phyloP scores from a whole-genome alignment of 192 early-diverging fungal species.

The Pilobolus umbonatus region DNA sequence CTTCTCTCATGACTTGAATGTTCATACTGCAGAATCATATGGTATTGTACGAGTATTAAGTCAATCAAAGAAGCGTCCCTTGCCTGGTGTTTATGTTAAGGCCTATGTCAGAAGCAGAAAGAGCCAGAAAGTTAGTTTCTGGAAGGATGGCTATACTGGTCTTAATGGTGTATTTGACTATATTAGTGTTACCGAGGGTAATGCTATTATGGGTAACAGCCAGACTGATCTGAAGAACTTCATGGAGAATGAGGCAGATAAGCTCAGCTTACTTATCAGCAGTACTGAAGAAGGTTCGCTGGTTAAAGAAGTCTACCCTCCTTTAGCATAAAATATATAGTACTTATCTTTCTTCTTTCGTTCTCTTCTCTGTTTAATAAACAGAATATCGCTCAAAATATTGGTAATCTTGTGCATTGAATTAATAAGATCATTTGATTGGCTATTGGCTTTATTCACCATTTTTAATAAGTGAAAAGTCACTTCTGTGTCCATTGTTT shows the following conservation, averaged over 20 bases:
- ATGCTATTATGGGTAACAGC: slow-evolving; percentile 14
- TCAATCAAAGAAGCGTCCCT: slow-evolving; percentile 24
- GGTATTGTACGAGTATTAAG: slow-evolving; percentile 37
- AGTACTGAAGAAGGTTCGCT: slow-evolving; percentile 21
- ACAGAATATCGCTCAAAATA: no score
- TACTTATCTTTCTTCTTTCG: no score
- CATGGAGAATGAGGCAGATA: slow-evolving; percentile 9
- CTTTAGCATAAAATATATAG: slow-evolving; percentile 7
- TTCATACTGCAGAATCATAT: slow-evolving; percentile 33
- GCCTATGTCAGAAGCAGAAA: slow-evolving; percentile 39
- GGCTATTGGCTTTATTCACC: no score
- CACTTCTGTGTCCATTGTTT: no score
- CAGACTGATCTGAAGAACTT: not conserved
- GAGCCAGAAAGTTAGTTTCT: slow-evolving; percentile 29
- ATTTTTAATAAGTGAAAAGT: no score
- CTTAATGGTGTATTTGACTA: slow-evolving; percentile 48
- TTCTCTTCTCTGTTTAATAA: no score
- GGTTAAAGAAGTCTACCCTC: slow-evolving; percentile 26
- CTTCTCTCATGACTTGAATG: slow-evolving; percentile 38
- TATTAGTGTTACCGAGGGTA: slow-evolving; percentile 35
- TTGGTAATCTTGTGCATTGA: no score
- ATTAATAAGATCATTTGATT: no score
- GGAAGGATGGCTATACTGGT: slow-evolving; percentile 52
- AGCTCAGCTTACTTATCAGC: slow-evolving; percentile 19
- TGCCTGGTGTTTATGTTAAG: slow-evolving; percentile 46